Evolutionary conservation across 768 basidiomycete species (phyloP).

Genomic region (Tylopilus sp.): DNA sequence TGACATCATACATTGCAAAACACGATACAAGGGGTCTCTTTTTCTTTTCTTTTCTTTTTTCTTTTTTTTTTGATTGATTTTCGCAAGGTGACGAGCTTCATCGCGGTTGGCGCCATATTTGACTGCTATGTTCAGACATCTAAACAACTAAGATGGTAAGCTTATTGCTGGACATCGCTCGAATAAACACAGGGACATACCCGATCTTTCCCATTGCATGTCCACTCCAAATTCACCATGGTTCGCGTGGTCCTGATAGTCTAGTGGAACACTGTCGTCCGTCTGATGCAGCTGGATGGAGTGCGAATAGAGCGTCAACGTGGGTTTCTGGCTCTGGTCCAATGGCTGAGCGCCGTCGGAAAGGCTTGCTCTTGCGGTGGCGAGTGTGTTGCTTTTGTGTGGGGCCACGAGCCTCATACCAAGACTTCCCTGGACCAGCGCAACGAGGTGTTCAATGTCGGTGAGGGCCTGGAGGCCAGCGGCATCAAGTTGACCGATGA

Average conservation of each 20-base stretch:
- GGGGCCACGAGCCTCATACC: slow-evolving; percentile 14
- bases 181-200: too few species aligned
- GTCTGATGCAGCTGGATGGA: background rate
- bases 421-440: slow-evolving; percentile 6
- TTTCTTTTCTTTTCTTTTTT: too few species aligned
- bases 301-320: slow-evolving; percentile 14
- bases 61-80: too few species aligned
- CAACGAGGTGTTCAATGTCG: background rate
- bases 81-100: too few species aligned
- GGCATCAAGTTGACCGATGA: background rate
- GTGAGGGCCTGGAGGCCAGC: background rate
- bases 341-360: background rate
- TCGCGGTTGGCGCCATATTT: too few species aligned
- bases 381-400: slow-evolving; percentile 6
- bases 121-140: too few species aligned
- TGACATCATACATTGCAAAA: too few species aligned
- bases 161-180: too few species aligned
- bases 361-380: background rate
- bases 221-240: slow-evolving; percentile 1
- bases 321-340: slow-evolving; percentile 2
- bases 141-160: too few species aligned
- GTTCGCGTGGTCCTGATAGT: background rate
- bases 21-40: too few species aligned
- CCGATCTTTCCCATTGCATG: background rate
- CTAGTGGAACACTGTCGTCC: background rate